A percentile compares a stretch with the other conserved stretches of the same genome.
phyloP scores from a whole-genome alignment of 139 green algal species.

The Chloropicon primus region DNA sequence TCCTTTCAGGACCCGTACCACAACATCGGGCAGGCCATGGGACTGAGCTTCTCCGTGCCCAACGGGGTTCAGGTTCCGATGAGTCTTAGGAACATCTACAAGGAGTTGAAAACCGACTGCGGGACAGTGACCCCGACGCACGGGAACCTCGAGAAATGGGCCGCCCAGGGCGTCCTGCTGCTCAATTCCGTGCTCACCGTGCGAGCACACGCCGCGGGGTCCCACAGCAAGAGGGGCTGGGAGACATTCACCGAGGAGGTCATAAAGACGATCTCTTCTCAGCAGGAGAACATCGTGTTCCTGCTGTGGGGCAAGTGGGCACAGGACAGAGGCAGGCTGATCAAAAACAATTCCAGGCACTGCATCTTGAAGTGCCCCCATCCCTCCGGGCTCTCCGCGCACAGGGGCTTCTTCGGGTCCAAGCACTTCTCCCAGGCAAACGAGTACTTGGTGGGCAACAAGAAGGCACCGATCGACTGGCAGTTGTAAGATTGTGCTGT shows the following conservation, averaged over 20 bases:
- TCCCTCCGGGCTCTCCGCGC: conserved; percentile 47
- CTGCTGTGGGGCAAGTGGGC: conserved; percentile 79
- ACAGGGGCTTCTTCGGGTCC: conserved; percentile 78
- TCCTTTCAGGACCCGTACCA: conserved; percentile 85
- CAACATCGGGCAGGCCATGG: conserved; percentile 74
- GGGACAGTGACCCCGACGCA: conserved; percentile 34
- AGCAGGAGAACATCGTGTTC: conserved; percentile 66
- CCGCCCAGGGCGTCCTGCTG: conserved; percentile 71
- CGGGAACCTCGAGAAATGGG: conserved; percentile 54
- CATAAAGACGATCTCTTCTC: conserved; percentile 47
- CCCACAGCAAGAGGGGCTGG: conserved; percentile 70
- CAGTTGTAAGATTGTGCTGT: conserved; percentile 28
- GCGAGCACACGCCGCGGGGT: conserved; percentile 52
- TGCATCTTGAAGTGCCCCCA: conserved; percentile 40
- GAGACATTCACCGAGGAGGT: conserved; percentile 76
- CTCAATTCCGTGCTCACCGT: conserved; percentile 92
- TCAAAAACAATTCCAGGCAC: conserved; percentile 25
- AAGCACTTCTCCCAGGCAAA: conserved; percentile 73
- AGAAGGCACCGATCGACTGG: conserved; percentile 68
- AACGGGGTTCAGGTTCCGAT: conserved; percentile 38
- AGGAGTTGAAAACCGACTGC: conserved; percentile 58
- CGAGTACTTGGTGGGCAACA: conserved; percentile 38
- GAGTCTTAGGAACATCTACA: conserved; percentile 74
- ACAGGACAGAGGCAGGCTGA: conserved; percentile 35
- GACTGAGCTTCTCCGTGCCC: conserved; percentile 86